Percentiles rank a stretch among this genome's conserved stretches.
phyloP scores from a whole-genome alignment of 176 grass and related monocot species.

The Phoenix roebelenii region DNA sequence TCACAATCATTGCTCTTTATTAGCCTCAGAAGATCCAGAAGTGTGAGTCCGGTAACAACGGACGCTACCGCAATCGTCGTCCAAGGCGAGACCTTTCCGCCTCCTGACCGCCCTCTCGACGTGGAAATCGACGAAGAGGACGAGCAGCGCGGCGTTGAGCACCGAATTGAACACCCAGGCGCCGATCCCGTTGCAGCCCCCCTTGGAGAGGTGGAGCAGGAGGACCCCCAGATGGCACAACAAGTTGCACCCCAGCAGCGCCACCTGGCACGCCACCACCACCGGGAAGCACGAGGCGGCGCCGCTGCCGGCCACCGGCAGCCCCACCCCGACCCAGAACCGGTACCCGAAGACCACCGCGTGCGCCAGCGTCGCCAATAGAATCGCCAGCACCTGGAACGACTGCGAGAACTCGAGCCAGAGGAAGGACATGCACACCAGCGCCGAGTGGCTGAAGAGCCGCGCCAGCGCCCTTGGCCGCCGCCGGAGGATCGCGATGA shows the following conservation, averaged over 20 bases:
- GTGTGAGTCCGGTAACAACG: no score
- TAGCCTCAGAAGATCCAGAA: no score
- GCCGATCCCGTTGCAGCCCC: conserved; percentile 77
- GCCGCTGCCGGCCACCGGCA: conserved; percentile 20
- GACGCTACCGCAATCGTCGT: conserved; percentile 17
- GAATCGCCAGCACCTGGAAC: conserved; percentile 91
- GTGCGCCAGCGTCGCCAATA: conserved; percentile 60
- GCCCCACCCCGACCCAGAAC: conserved; percentile 55
- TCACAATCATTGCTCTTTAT: no score
- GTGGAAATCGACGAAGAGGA: conserved; percentile 77
- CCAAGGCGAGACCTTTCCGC: conserved; percentile 29
- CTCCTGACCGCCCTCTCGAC: conserved; percentile 2
- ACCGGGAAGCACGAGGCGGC: conserved; percentile 20
- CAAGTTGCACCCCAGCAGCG: conserved; percentile 51
- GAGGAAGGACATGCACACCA: conserved; percentile 86
- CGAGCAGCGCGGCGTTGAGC: conserved; percentile 57
- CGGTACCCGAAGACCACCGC: conserved; percentile 57
- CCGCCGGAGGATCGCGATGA: conserved; percentile 40
- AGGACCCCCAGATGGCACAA: conserved; percentile 70
- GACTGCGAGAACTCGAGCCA: conserved; percentile 99
- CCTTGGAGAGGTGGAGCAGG: conserved; percentile 72
- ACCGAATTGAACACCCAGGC: conserved; percentile 73
- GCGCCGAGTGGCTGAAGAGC: conserved; percentile 56
- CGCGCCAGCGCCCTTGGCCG: conserved; percentile 4
- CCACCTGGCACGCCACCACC: conserved; percentile 49